These are phyloP conservation scores for Syzygium syzygioides DNA, from an alignment of 441 rosid species.

Conservation along the genomic window DNA sequence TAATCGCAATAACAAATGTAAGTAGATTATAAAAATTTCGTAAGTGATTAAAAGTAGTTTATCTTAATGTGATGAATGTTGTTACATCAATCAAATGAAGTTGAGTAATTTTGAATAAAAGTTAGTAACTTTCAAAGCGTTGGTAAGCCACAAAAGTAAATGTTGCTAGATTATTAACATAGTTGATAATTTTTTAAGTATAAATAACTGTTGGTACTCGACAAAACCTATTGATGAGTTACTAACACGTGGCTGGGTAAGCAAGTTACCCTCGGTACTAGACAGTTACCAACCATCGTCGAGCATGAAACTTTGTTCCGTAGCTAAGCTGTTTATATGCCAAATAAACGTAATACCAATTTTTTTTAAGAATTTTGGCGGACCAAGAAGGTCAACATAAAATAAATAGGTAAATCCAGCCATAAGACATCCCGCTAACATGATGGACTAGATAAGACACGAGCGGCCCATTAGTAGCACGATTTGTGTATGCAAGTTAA, in stretches of 20 bases:
- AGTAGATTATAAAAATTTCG: no score
- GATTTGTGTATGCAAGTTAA: fast-evolving
- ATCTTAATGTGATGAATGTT: neutral
- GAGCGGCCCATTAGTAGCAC: fast-evolving
- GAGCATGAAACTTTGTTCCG: no score
- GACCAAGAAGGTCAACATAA: fast-evolving
- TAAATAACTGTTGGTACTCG: neutral
- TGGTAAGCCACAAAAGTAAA: neutral
- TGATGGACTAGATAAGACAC: no score
- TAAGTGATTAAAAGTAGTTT: neutral
- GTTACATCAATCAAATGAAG: no score
- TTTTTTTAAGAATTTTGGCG: no score
- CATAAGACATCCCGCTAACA: neutral
- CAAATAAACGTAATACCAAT: neutral
- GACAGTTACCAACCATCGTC: no score
- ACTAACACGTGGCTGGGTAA: neutral
- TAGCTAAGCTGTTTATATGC: no score
- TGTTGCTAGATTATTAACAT: no score
- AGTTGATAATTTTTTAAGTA: neutral
- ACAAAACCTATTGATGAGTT: no score
- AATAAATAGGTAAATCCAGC: neutral
- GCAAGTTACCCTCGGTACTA: fast-evolving
- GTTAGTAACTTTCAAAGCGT: no score
- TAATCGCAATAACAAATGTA: no score
- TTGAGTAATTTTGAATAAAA: no score